These are phyloP conservation scores for Rutstroemia sp. DNA, from an alignment of 2,329 filamentous ascomycete species.

Conservation along the genomic window DNA sequence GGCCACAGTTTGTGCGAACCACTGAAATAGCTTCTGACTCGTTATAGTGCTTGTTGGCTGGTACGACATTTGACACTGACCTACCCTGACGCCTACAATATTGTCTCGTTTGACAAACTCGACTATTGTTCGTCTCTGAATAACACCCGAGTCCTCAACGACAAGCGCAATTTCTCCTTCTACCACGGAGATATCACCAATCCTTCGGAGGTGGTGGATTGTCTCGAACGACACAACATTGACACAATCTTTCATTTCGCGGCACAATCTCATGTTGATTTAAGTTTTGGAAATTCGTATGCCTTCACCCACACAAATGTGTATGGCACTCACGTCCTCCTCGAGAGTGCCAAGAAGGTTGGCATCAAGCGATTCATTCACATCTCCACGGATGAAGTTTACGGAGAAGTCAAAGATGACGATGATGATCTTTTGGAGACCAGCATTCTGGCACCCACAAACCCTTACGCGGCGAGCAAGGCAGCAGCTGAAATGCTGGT, in stretches of 20 bases:
- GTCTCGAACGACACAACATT: conserved; percentile 62
- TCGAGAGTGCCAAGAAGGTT: conserved; percentile 69
- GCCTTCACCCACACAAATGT: conserved; percentile 77
- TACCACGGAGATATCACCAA: conserved; percentile 74
- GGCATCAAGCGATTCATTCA: conserved; percentile 69
- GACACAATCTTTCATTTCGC: conserved; percentile 81
- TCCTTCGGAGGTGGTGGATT: conserved; percentile 60
- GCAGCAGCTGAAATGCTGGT: conserved; percentile 80
- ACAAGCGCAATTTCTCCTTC: conserved; percentile 66
- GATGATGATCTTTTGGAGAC: conserved; percentile 66
- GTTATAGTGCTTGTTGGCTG: conserved; percentile 69
- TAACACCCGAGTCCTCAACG: conserved; percentile 64
- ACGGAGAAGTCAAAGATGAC: conserved; percentile 68
- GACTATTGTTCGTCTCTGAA: conserved; percentile 77
- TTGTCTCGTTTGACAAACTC: conserved; percentile 78
- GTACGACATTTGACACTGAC: conserved; percentile 69
- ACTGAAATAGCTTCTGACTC: conserved; percentile 14
- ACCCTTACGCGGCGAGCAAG: conserved; percentile 75
- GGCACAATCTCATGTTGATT: conserved; percentile 76
- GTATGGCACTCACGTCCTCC: conserved; percentile 73
- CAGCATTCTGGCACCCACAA: conserved; percentile 70
- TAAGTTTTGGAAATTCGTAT: conserved; percentile 78
- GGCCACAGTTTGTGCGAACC: conserved; percentile 27
- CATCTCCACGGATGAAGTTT: conserved; percentile 79
- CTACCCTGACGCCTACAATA: conserved; percentile 67